phyloP scores from a whole-genome alignment of 2,329 filamentous ascomycete genomes.

The Fusarium sp. region DNA sequence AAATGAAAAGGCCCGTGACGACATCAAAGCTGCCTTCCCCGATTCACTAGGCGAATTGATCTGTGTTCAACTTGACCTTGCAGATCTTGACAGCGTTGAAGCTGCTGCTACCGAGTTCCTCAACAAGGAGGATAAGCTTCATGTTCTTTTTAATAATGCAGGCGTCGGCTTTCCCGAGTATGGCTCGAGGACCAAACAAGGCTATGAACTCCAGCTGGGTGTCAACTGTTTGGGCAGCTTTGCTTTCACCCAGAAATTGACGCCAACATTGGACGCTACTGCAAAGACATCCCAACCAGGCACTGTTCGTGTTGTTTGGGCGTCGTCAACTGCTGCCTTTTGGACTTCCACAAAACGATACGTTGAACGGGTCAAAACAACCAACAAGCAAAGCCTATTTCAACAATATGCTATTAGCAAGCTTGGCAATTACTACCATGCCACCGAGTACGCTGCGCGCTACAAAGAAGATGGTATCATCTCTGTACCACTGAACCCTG shows the following conservation, averaged over 20 bases:
- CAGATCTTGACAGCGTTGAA: constrained; percentile 50
- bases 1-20: constrained; percentile 56
- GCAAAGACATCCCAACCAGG: constrained; percentile 47
- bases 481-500: constrained; percentile 54
- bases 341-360: constrained; percentile 24
- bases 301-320: constrained; percentile 52
- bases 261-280: constrained; percentile 51
- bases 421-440: constrained; percentile 50
- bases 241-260: constrained; percentile 54
- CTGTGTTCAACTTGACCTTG: constrained; percentile 59
- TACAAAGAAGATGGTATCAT: constrained; percentile 48
- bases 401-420: constrained; percentile 50
- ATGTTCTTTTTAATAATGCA: constrained; percentile 59
- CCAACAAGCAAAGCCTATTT: constrained; percentile 10
- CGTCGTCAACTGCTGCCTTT: constrained; percentile 44
- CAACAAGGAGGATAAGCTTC: constrained; percentile 45
- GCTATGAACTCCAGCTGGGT: constrained; percentile 58
- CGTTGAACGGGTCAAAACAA: constrained; percentile 42
- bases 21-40: constrained; percentile 54
- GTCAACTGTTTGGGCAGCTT: constrained; percentile 58
- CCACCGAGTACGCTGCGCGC: constrained; percentile 48
- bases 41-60: constrained; percentile 54
- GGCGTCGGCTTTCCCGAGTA: constrained; percentile 55
- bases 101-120: constrained; percentile 43
- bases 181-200: constrained; percentile 54